Conservation (phyloP, 1,284 basidiomycete species). For the Tremellales sp. region DNA sequence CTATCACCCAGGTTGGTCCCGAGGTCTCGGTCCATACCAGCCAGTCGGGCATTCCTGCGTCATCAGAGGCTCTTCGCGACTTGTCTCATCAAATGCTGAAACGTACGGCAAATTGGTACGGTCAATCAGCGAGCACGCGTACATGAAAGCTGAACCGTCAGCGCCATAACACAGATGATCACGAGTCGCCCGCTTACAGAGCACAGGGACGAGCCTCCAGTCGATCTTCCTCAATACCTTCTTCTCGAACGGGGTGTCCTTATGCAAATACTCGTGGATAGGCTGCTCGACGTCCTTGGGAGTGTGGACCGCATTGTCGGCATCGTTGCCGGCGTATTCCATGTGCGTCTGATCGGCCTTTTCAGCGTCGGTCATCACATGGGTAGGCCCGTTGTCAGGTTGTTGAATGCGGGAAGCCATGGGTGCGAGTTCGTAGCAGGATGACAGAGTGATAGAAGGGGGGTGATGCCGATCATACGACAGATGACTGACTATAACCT, state of each 20-base stretch:
- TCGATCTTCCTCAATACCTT: conserved; percentile 5
- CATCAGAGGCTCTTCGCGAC: background rate
- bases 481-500: too few species aligned
- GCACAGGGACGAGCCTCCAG: conserved; percentile 14
- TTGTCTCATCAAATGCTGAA: too few species aligned
- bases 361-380: background rate
- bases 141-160: conserved; percentile 9
- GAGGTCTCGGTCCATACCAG: conserved; percentile 35
- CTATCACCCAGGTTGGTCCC: conserved; percentile 39
- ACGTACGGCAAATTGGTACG: background rate
- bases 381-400: too few species aligned
- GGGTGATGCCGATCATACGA: too few species aligned
- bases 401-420: too few species aligned
- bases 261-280: background rate
- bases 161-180: too few species aligned
- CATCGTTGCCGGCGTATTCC: background rate
- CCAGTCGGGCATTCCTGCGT: conserved; percentile 7
- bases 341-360: background rate
- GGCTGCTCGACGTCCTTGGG: background rate
- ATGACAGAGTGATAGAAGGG: too few species aligned
- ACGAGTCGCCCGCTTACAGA: background rate
- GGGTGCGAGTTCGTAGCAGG: too few species aligned
- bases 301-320: background rate
- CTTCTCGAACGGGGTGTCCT: background rate
- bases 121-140: conserved; percentile 12